Base-by-base conservation (phyloP, 805 yeast genomes). In the Suhomyces vadensis region DNA sequence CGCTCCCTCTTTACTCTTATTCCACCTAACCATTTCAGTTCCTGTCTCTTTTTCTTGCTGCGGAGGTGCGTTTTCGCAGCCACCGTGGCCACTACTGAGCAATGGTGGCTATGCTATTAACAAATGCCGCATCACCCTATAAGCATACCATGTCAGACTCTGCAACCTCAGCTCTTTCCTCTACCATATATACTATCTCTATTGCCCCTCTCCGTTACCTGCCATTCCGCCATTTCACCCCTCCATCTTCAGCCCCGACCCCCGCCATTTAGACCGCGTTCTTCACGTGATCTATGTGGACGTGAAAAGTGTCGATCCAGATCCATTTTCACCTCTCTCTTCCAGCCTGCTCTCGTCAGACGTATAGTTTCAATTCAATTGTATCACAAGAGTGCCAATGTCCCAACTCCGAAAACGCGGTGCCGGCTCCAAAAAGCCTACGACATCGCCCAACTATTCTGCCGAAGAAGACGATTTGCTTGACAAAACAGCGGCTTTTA, bases 381-480 rank as follows among this genome's bases (percentile, higher is more conserved):
- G 10, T 11, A 14, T 11, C 19, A 14, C 14, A 3, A 3, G 2
- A 29, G 33, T 14, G 33, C 14, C 14, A 27, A 29, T 29, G 33
- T 29, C 33, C 11, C 33, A 29, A 14, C 33, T 29, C 33, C 14
- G 33, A 29, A 29, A 29, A 14, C 33, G 33, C 16, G 33, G 33
- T 20, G 33, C 33, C 7, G 33, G 33, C n/a, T 29, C 33, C 17
- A 29, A 29, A 16, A 14, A 16, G 33, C 20, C 33, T 29, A 14
- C 33, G 19, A 29, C 33, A 29, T 29, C 33, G 8, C 33, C 33
- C 14, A n/a, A 13, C 5, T 20, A 14, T 29, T 29, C 14, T 13
- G 33, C 20, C 5, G 33, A 29, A 29, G 33, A 29, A 29, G 42
- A 37, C 4, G 39, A 35, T 20, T 46, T 31, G 17, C 27, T 20